Evolutionary conservation across 148 eudicot species (phyloP).

Genomic region (Spergularia marina): DNA sequence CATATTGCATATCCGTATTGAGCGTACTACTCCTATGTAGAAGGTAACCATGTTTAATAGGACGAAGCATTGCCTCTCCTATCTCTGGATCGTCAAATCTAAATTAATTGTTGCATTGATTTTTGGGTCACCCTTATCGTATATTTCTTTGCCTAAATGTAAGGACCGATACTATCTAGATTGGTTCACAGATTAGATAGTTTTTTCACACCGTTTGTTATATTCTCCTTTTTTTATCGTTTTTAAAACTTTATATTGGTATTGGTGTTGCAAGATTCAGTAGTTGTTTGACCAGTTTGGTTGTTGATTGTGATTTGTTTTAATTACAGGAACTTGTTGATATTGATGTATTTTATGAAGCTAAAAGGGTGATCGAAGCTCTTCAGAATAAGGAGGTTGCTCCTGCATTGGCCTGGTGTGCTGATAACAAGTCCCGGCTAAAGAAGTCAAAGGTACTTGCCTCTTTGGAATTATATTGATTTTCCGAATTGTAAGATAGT

Average conservation of each 20-base stretch:
- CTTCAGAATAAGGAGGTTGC: conserved; percentile 86
- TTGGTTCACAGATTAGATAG: background rate
- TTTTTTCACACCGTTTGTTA: background rate
- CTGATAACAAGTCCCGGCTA: conserved; percentile 90
- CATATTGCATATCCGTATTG: too few species aligned
- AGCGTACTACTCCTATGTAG: too few species aligned
- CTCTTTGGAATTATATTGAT: conserved; percentile 7
- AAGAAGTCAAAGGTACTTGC: conserved; percentile 83
- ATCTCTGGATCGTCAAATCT: background rate
- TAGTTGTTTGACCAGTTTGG: conserved; percentile 2
- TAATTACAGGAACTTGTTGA: conserved; percentile 84
- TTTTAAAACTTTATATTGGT: background rate
- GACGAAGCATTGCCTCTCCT: too few species aligned
- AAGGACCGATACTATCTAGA: background rate
- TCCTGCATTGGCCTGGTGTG: conserved; percentile 97
- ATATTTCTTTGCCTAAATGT: background rate
- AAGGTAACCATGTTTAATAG: too few species aligned
- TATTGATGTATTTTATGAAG: conserved; percentile 89
- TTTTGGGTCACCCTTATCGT: background rate
- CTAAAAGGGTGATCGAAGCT: conserved; percentile 84
- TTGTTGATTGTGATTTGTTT: conserved; percentile 8
- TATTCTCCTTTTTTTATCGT: background rate
- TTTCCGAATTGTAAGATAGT: background rate
- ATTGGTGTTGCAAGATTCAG: background rate
- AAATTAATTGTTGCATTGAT: background rate